Percentiles rank a stretch among this genome's conserved stretches.
Conservation (phyloP, 169 alveolate species). For the Theileria parva region DNA sequence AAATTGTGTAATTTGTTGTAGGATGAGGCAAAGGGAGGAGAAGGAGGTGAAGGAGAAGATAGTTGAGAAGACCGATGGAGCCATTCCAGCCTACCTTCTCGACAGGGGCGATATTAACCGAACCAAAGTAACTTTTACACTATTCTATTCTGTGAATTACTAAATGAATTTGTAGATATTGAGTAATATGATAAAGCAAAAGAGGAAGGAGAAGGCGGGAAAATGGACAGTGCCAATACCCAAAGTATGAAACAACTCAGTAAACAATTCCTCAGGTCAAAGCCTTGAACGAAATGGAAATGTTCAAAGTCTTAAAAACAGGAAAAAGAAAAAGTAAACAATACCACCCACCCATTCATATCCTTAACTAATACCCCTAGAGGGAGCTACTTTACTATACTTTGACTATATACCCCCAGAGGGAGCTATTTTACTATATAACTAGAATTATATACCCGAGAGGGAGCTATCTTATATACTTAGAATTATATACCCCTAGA, state of each 20-base stretch:
- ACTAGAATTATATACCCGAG: too few species aligned
- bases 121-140: constrained; percentile 84
- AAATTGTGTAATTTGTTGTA: constrained; percentile 14
- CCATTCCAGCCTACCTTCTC: constrained; percentile 97
- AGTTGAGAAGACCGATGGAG: constrained; percentile 89
- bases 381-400: too few species aligned
- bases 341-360: too few species aligned
- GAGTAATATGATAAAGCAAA: constrained; percentile 97
- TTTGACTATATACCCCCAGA: too few species aligned
- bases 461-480: too few species aligned
- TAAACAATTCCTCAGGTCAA: constrained; percentile 33
- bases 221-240: constrained; percentile 99
- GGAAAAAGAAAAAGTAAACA: constrained; percentile 90
- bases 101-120: constrained; percentile 96
- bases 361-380: too few species aligned
- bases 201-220: constrained; percentile 98
- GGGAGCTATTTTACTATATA: too few species aligned
- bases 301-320: constrained; percentile 90
- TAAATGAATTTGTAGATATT: constrained; percentile 71
- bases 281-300: constrained; percentile 84
- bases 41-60: constrained; percentile 66
- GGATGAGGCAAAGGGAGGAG: constrained; percentile 70
- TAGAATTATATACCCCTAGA: too few species aligned
- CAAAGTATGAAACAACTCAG: constrained; percentile 86
- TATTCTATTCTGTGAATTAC: too few species aligned